phyloP scores from a whole-genome alignment of 176 grass and related monocot genomes.

The sorghum (Sorghum bicolor) region Sorghum_bicolor_NCBIv3 NC_012878.2:52066501-52067000 shows the following conservation, averaged over 20 bases:
- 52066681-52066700: constrained; percentile 72
- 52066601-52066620: neutral
- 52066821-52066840: neutral
- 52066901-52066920: constrained; percentile 44
- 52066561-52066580: constrained; percentile 65
- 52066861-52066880: constrained; percentile 80
- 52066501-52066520: neutral
- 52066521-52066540: constrained; percentile 50
- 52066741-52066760: constrained; percentile 52
- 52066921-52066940: constrained; percentile 9
- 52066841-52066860: constrained; percentile 89
- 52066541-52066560: constrained; percentile 73
- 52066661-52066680: constrained; percentile 3
- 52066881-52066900: constrained; percentile 63
- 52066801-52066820: neutral
- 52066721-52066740: constrained; percentile 26
- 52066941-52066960: neutral
- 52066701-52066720: constrained; percentile 49
- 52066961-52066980: neutral
- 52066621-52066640: neutral
- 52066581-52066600: constrained; percentile 21
- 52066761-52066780: constrained; percentile 50
- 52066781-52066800: neutral
- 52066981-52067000: too few relatives aligned
- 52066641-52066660: neutral